Conservation (phyloP, 2,329 filamentous ascomycete genomes). For the Aspergillus viridinutans region DNA sequence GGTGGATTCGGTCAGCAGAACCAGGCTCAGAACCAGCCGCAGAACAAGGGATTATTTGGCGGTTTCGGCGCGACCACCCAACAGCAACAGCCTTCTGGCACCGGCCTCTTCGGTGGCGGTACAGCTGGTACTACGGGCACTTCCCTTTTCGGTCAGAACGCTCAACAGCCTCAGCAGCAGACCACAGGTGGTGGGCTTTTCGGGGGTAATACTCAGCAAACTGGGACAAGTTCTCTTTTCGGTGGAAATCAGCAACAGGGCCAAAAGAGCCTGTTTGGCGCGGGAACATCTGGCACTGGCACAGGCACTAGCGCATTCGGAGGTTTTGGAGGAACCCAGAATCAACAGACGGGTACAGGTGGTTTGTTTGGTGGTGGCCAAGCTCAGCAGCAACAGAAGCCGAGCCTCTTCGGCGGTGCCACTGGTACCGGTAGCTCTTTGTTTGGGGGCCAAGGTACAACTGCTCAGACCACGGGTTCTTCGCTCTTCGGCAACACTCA, state of each 20-base stretch:
- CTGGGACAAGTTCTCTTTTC: constrained; percentile 31
- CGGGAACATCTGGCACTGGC: constrained; percentile 33
- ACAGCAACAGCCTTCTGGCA: constrained; percentile 36
- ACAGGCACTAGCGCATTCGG: constrained; percentile 28
- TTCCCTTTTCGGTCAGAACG: constrained; percentile 37
- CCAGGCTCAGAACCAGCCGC: constrained; percentile 36
- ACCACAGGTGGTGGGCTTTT: constrained; percentile 40
- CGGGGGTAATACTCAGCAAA: constrained; percentile 33
- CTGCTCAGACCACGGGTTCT: constrained; percentile 33
- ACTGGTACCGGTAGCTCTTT: constrained; percentile 42
- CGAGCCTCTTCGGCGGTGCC: constrained; percentile 51
- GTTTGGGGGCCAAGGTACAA: constrained; percentile 38
- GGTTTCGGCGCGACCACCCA: constrained; percentile 41
- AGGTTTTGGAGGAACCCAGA: constrained; percentile 43
- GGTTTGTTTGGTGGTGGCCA: constrained; percentile 44
- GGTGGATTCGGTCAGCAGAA: constrained; percentile 40
- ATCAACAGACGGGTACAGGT: constrained; percentile 35
- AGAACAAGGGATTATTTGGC: constrained; percentile 34
- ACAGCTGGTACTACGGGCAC: constrained; percentile 19
- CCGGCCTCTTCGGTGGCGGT: constrained; percentile 42
- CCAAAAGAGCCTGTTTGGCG: constrained; percentile 38
- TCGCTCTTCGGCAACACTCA: constrained; percentile 57
- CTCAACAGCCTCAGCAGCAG: constrained; percentile 33
- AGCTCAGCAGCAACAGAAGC: constrained; percentile 53
- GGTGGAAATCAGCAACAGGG: constrained; percentile 32